phyloP scores from a whole-genome alignment of 371 early-diverging fungal species.

The Saksenaea oblongispora region DNA sequence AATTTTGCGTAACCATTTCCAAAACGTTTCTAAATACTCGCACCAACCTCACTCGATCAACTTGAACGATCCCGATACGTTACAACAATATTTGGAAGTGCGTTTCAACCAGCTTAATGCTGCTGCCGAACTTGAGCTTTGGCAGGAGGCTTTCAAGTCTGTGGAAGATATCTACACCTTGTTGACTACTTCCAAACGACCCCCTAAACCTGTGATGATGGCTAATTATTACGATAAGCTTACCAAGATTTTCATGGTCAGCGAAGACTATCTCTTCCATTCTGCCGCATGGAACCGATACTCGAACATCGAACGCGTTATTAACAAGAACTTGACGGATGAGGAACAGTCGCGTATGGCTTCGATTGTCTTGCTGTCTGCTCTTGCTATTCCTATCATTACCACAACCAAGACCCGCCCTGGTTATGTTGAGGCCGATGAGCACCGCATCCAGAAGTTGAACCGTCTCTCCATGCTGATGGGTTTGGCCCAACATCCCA shows the following conservation, averaged over 20 bases:
- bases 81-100: conserved; percentile 94
- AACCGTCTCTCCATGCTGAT: conserved; percentile 86
- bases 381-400: conserved; percentile 89
- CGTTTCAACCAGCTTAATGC: conserved; percentile 95
- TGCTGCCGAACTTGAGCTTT: conserved; percentile 94
- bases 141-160: conserved; percentile 98
- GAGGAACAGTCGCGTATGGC: conserved; percentile 84
- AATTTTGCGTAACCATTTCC: conserved; percentile 91
- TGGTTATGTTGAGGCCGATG: conserved; percentile 72
- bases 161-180: conserved; percentile 97
- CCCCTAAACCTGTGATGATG: conserved; percentile 92
- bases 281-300: conserved; percentile 96
- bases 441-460: conserved; percentile 82
- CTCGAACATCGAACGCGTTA: conserved; percentile 79
- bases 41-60: conserved; percentile 93
- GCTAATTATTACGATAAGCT: conserved; percentile 98
- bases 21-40: conserved; percentile 88
- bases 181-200: conserved; percentile 86
- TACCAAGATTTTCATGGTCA: conserved; percentile 92
- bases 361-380: conserved; percentile 88
- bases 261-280: conserved; percentile 96
- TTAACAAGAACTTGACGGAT: conserved; percentile 69
- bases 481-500: conserved; percentile 83
- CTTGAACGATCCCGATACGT: conserved; percentile 93
- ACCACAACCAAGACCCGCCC: conserved; percentile 77